Evolutionary conservation across 768 basidiomycete genomes (phyloP).

Genomic region (Dioszegia aurantiaca): DNA sequence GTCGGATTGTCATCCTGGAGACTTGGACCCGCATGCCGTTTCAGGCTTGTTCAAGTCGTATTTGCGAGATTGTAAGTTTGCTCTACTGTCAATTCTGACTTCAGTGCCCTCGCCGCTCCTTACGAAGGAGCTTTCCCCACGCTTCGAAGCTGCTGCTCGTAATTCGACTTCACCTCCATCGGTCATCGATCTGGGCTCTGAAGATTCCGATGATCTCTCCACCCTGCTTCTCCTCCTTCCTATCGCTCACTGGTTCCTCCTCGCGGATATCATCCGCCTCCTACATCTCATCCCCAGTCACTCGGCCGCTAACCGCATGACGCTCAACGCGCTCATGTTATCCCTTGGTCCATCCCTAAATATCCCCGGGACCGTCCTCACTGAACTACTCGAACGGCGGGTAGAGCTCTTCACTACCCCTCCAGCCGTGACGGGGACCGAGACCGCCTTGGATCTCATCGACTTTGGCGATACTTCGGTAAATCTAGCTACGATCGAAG

Average conservation of each 20-base stretch:
- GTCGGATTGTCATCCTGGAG: conserved; percentile 70
- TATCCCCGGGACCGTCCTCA: conserved; percentile 43
- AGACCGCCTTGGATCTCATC: conserved; percentile 29
- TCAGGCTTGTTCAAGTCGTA: conserved; percentile 89
- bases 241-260: conserved; percentile 75
- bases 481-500: conserved; percentile 7
- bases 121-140: conserved; percentile 66
- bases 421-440: conserved; percentile 19
- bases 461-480: conserved; percentile 36
- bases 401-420: conserved; percentile 35
- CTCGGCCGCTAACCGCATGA: conserved; percentile 81
- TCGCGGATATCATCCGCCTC: conserved; percentile 67
- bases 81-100: conserved; percentile 2
- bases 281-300: conserved; percentile 70
- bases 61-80: conserved; percentile 80
- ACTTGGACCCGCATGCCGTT: conserved; percentile 91
- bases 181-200: conserved; percentile 2
- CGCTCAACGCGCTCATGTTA: conserved; percentile 77
- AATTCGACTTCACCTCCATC: conserved; percentile 27
- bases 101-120: conserved; percentile 83
- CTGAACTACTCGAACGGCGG: conserved; percentile 36
- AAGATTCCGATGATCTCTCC: conserved; percentile 10
- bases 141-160: conserved; percentile 71
- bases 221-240: conserved; percentile 57
- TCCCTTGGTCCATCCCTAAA: conserved; percentile 70